Evolutionary conservation across 2,329 filamentous ascomycete species (phyloP).

Genomic region (Xylaria sp.): DNA sequence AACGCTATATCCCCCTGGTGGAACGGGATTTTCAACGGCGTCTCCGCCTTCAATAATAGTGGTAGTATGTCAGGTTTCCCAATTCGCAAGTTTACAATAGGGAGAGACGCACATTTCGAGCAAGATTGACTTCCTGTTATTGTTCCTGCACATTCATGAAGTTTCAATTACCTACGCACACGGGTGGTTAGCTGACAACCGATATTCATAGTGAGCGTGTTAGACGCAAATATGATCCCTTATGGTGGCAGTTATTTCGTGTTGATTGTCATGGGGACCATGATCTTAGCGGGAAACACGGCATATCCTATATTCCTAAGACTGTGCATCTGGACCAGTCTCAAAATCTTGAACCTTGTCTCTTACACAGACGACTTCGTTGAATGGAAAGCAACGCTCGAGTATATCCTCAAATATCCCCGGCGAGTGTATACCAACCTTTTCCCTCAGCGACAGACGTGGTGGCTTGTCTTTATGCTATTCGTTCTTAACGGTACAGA

Average conservation of each 20-base stretch:
- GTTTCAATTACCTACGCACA: background rate
- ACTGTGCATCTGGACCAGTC: slow-evolving; percentile 60
- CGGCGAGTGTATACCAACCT: slow-evolving; percentile 67
- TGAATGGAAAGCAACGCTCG: slow-evolving; percentile 55
- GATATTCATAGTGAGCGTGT: slow-evolving; percentile 55
- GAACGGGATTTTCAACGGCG: slow-evolving; percentile 70
- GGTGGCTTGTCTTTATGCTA: slow-evolving; percentile 69
- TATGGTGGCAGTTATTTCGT: slow-evolving; percentile 61
- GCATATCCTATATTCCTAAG: slow-evolving; percentile 69
- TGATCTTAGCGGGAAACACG: slow-evolving; percentile 70
- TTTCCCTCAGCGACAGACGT: slow-evolving; percentile 68
- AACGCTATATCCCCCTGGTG: slow-evolving; percentile 72
- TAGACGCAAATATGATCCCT: slow-evolving; percentile 69
- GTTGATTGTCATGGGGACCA: slow-evolving; percentile 57
- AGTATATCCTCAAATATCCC: slow-evolving; percentile 61
- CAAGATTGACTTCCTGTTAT: background rate
- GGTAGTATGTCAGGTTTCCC: slow-evolving; percentile 48
- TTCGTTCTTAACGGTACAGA: slow-evolving; percentile 65
- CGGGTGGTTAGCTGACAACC: slow-evolving; percentile 5
- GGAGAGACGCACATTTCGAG: too few species aligned
- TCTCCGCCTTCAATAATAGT: slow-evolving; percentile 74
- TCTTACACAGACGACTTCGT: slow-evolving; percentile 46
- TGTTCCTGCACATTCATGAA: background rate
- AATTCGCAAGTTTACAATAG: background rate
- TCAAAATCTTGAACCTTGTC: slow-evolving; percentile 48